Conservation (phyloP, 192 early-diverging fungal species). For the Backusella psychrophila region DNA sequence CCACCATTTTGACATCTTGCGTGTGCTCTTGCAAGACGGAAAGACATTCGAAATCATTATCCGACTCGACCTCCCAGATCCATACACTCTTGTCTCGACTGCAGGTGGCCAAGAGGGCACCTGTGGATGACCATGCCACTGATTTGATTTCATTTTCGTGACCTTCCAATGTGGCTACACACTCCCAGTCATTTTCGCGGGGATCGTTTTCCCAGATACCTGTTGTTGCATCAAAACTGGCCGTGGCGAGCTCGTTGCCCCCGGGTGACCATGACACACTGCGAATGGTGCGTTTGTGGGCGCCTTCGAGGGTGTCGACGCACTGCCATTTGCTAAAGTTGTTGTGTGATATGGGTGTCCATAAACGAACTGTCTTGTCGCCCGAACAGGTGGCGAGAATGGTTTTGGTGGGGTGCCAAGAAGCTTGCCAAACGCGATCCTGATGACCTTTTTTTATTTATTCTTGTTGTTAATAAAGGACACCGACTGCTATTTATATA, state of each 20-base stretch:
- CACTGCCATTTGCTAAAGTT: constrained; percentile 63
- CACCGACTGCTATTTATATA: neutral
- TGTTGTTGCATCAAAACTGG: constrained; percentile 92
- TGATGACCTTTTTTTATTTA: constrained; percentile 58
- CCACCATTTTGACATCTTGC: constrained; percentile 94
- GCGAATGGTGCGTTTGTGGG: constrained; percentile 93
- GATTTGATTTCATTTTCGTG: constrained; percentile 98
- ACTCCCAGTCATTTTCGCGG: constrained; percentile 67
- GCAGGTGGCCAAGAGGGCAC: constrained; percentile 88
- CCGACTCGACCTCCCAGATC: constrained; percentile 92
- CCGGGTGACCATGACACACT: constrained; percentile 77
- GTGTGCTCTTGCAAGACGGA: constrained; percentile 94
- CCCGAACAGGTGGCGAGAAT: constrained; percentile 81
- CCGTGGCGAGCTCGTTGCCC: constrained; percentile 74
- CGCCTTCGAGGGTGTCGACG: constrained; percentile 72
- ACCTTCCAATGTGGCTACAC: constrained; percentile 91
- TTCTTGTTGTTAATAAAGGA: neutral
- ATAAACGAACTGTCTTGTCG: constrained; percentile 89
- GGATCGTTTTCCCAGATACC: constrained; percentile 86
- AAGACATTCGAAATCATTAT: constrained; percentile 95
- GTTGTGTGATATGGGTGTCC: constrained; percentile 52
- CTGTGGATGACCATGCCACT: constrained; percentile 83
- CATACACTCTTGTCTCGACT: constrained; percentile 97
- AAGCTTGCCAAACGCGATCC: constrained; percentile 83
- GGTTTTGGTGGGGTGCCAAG: constrained; percentile 78